Base-by-base conservation (phyloP, 441 rosid species). In the Brassica hybrid region DNA sequence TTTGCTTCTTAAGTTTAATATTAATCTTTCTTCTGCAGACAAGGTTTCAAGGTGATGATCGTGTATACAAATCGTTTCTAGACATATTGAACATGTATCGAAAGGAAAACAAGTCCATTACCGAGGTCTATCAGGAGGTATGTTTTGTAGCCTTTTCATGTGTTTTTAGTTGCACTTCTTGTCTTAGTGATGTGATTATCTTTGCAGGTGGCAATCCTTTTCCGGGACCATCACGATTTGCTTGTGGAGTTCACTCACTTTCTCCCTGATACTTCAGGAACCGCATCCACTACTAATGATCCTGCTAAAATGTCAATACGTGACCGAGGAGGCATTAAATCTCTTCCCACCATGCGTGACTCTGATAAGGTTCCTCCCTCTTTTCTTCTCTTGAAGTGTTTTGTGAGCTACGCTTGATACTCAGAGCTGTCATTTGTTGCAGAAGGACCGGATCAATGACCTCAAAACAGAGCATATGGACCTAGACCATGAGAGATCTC, bases 21-120 rank as follows among this genome's bases (percentile, higher is more conserved):
- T 34, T 7, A 34, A 67, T 80, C 9, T 80, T 14, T 60, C 17
- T 61, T 76, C 67, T 76, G 41, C 86, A 96, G 99, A 92, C 89
- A 41, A 91, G 99, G 85, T 96, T 96, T 86, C 98, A 88, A 71
- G 98, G 98, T 2, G 98, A 94, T 60, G 98, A 93, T 81, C 93
- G 76, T 73, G 98, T 90, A 43, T 97, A 97, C 82, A 94, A 94
- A 80, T 87, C 94, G 25, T 94, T 97, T 84, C 87, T 97, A 80
- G 97, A 89, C 87, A 89, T 97, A 81, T 79, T 97, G 87, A 94
- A 94, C 85, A 87, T 94, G 98, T 97, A 97, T 79, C 85, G 97
- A 87, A 93, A 88, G 82, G 99, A 91, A 84, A 91, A 88, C 84
- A 97, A 97, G 86, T 90, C 97, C 74, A 94, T 94, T 62, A 80